phyloP scores from a whole-genome alignment of 495 filamentous ascomycete species.

The Penicillium malachiteum region DNA sequence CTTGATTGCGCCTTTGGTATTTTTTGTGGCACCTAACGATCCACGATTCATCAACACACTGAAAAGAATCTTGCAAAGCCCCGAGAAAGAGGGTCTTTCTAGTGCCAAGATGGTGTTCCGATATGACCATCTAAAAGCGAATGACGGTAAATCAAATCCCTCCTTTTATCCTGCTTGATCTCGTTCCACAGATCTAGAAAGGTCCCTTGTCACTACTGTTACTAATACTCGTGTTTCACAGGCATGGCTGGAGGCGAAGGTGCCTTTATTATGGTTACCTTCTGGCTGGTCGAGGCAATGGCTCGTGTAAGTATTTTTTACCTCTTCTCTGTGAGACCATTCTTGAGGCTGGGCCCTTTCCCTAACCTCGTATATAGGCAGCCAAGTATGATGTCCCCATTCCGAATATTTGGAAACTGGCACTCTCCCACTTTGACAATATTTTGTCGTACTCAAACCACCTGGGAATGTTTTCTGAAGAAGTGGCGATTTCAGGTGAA shows the following conservation, averaged over 20 bases:
- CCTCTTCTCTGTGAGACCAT: not conserved
- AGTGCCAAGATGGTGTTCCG: conserved; percentile 70
- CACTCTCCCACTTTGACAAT: conserved; percentile 70
- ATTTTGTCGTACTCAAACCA: conserved; percentile 72
- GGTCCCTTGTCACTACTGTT: not conserved
- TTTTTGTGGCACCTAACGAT: conserved; percentile 73
- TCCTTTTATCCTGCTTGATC: too few relatives aligned
- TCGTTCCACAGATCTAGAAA: too few relatives aligned
- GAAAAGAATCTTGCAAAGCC: conserved; percentile 62
- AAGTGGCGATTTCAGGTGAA: conserved; percentile 68
- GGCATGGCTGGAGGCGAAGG: conserved; percentile 72
- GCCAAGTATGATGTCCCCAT: conserved; percentile 57
- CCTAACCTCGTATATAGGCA: conserved; percentile 18
- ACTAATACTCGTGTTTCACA: conserved; percentile 31
- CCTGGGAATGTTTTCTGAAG: conserved; percentile 72
- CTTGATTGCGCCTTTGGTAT: conserved; percentile 69
- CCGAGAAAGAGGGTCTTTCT: conserved; percentile 69
- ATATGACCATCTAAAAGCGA: conserved; percentile 62
- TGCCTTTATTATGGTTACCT: conserved; percentile 77
- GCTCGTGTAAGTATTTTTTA: conserved; percentile 49
- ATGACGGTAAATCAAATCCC: conserved; percentile 58
- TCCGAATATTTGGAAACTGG: conserved; percentile 57
- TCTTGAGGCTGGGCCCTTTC: not conserved
- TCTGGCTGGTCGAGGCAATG: conserved; percentile 76
- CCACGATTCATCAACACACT: conserved; percentile 68